Percentiles rank a stretch among this genome's conserved stretches.
Conservation (phyloP, 805 yeast genomes). For the Metschnikowia amazonensis region DNA sequence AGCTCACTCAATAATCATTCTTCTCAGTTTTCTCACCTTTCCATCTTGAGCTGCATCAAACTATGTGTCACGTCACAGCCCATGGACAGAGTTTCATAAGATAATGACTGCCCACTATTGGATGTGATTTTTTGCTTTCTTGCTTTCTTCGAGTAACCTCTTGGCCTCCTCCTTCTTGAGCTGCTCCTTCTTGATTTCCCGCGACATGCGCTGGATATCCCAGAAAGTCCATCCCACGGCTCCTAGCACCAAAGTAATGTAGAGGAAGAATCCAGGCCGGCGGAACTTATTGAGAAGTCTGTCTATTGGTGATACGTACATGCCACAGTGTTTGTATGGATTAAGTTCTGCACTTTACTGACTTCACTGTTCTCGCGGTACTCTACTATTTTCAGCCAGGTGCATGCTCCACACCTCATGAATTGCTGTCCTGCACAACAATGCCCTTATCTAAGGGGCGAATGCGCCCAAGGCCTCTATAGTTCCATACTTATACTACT, state of each 20-base stretch:
- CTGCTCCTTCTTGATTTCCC: conserved; percentile 11
- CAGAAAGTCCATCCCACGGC: conserved; percentile 19
- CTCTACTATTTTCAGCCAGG: background rate
- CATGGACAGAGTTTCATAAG: too few relatives aligned
- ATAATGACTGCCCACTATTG: too few relatives aligned
- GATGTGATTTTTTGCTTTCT: background rate
- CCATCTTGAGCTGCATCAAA: too few relatives aligned
- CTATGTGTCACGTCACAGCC: too few relatives aligned
- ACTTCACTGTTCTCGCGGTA: background rate
- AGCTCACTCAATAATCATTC: too few relatives aligned
- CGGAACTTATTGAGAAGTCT: conserved; percentile 27
- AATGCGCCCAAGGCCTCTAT: conserved; percentile 2
- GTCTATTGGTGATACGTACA: conserved; percentile 28
- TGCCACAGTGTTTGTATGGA: background rate
- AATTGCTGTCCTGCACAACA: conserved; percentile 14
- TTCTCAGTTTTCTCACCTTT: too few relatives aligned
- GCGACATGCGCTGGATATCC: conserved; percentile 19
- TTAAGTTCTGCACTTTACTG: background rate
- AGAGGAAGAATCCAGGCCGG: conserved; percentile 35
- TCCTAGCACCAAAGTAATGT: conserved; percentile 29
- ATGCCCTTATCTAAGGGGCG: conserved; percentile 4
- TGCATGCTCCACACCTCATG: background rate
- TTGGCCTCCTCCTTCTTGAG: conserved; percentile 5
- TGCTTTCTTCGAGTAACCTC: conserved; percentile 1
- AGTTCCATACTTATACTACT: conserved; percentile 5